Conservation (phyloP, 257 asterid genomes). For the Datura wrightii region DNA sequence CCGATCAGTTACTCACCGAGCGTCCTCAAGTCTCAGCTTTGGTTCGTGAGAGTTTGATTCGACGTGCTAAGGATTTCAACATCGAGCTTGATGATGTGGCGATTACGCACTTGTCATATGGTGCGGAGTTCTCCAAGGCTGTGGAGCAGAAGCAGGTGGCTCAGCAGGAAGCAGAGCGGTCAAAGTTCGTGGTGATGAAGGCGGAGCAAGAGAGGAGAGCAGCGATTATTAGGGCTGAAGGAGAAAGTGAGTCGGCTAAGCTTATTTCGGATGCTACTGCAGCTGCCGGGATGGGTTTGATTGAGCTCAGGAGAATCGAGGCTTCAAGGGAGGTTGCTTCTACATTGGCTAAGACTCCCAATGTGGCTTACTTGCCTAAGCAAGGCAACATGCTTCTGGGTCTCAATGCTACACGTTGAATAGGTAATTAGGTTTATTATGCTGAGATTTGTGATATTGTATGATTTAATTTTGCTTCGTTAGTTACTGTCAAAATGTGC, state of each 20-base stretch:
- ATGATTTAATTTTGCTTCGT: background rate
- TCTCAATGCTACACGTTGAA: slow-evolving; percentile 45
- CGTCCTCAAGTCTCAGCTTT: slow-evolving; percentile 93
- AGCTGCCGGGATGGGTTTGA: slow-evolving; percentile 52
- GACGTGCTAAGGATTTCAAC: slow-evolving; percentile 90
- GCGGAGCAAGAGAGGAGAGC: slow-evolving; percentile 69
- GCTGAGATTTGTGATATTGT: background rate
- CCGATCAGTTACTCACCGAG: slow-evolving; percentile 90
- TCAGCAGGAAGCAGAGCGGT: slow-evolving; percentile 97
- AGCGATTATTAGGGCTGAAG: slow-evolving; percentile 51
- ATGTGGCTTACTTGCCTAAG: slow-evolving; percentile 50
- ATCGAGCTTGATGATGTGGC: slow-evolving; percentile 92
- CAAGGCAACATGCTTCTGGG: slow-evolving; percentile 51
- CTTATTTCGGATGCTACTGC: slow-evolving; percentile 57
- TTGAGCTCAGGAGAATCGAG: slow-evolving; percentile 52
- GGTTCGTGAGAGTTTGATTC: slow-evolving; percentile 82
- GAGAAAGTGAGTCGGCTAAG: slow-evolving; percentile 62
- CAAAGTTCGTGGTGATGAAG: slow-evolving; percentile 86
- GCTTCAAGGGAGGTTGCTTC: slow-evolving; percentile 56
- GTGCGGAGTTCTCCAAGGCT: slow-evolving; percentile 90
- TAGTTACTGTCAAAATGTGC: background rate
- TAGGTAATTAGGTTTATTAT: slow-evolving; percentile 10
- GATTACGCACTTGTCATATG: slow-evolving; percentile 88
- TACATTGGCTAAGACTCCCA: slow-evolving; percentile 50
- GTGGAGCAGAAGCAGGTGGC: slow-evolving; percentile 99